A percentile compares a stretch with the other conserved stretches of the same genome.
These are phyloP conservation scores for Leishmania gerbilli DNA, from an alignment of 208 protist species.

Conservation along the genomic window DNA sequence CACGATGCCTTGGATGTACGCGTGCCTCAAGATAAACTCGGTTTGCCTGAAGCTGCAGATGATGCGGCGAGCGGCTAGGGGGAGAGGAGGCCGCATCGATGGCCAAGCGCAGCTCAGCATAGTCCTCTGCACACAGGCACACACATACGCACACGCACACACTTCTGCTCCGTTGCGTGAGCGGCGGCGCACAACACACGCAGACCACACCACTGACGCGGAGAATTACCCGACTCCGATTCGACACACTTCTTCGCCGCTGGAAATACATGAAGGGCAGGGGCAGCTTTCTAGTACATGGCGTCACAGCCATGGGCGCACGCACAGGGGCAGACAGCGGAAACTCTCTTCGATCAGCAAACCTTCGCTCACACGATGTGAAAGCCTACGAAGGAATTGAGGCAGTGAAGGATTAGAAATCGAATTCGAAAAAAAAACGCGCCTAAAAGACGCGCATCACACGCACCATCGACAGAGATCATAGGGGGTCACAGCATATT, in stretches of 20 bases:
- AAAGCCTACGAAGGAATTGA: conserved; percentile 23
- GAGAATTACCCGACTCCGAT: conserved; percentile 35
- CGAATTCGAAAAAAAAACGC: conserved; percentile 18
- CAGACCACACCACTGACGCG: conserved; percentile 5
- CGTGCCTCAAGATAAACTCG: not conserved
- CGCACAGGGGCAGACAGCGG: not conserved
- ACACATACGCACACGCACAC: not conserved
- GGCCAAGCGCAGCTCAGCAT: not conserved
- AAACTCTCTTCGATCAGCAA: conserved; percentile 46
- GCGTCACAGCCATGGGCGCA: not conserved
- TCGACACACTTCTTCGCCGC: not conserved
- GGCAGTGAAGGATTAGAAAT: conserved; percentile 43
- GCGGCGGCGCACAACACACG: not conserved
- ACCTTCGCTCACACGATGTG: conserved; percentile 26
- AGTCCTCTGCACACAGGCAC: not conserved
- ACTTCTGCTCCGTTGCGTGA: not conserved
- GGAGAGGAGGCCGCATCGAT: not conserved
- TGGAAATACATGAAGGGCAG: not conserved
- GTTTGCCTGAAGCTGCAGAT: too few species aligned
- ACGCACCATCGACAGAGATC: not conserved
- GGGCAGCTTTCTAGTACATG: not conserved
- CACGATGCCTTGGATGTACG: not conserved
- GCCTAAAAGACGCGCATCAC: not conserved
- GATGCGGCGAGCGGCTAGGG: not conserved
- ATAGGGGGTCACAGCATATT: not conserved